Percentiles rank a stretch among this genome's conserved stretches.
Evolutionary conservation across 495 filamentous ascomycete genomes (phyloP).

Genomic region (Talaromyces ruber): DNA sequence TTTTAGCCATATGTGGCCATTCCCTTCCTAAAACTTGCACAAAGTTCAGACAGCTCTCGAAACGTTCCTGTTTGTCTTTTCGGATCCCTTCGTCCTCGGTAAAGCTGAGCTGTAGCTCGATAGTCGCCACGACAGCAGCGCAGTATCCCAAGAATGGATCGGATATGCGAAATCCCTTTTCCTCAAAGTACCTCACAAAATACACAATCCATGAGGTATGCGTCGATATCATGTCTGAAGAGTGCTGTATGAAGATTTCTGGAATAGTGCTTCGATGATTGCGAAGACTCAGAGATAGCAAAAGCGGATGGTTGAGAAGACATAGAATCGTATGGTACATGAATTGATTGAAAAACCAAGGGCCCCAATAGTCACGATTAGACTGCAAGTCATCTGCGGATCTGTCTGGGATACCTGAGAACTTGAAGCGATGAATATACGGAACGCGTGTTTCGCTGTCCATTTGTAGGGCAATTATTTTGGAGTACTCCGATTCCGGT

Average conservation of each 20-base stretch:
- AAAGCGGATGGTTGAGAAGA: conserved; percentile 38
- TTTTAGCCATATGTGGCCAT: conserved; percentile 40
- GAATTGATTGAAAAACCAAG: conserved; percentile 40
- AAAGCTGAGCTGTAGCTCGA: conserved; percentile 41
- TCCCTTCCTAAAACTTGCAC: conserved; percentile 28
- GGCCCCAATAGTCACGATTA: conserved; percentile 38
- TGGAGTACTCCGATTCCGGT: conserved; percentile 39
- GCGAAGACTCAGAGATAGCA: conserved; percentile 35
- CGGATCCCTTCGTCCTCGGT: conserved; percentile 27
- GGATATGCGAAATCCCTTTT: conserved; percentile 31
- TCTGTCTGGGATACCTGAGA: conserved; percentile 31
- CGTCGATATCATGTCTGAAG: conserved; percentile 36
- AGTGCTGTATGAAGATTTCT: conserved; percentile 42
- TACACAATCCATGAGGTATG: conserved; percentile 42
- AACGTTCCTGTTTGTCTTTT: conserved; percentile 33
- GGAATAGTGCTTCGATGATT: conserved; percentile 39
- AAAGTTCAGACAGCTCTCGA: conserved; percentile 38
- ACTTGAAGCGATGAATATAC: conserved; percentile 36
- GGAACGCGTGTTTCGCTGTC: conserved; percentile 40
- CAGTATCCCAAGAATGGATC: conserved; percentile 42
- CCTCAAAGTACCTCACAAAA: conserved; percentile 38
- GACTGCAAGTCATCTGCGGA: conserved; percentile 29
- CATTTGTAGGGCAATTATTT: conserved; percentile 39
- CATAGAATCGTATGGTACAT: conserved; percentile 42
- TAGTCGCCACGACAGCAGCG: conserved; percentile 40